These are phyloP conservation scores for Bocquillonia castaneifolia DNA, from an alignment of 441 rosid genomes.

Conservation along the genomic window DNA sequence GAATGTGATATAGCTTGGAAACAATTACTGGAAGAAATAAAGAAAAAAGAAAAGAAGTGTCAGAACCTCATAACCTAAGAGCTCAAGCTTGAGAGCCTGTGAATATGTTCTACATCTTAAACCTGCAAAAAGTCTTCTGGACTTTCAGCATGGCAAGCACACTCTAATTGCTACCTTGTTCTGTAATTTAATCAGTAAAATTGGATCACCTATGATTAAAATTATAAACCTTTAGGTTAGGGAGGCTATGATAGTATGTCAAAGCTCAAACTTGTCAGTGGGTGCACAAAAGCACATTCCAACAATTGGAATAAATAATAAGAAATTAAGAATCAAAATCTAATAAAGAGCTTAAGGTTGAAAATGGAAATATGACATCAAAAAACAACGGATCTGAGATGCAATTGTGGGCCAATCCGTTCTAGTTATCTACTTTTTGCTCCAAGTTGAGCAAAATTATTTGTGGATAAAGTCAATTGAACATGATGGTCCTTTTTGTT, in stretches of 20 bases:
- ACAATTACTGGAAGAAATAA: neutral
- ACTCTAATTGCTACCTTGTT: neutral
- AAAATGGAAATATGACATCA: too few species aligned
- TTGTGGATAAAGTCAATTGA: slow-evolving; percentile 1
- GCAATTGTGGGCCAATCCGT: neutral
- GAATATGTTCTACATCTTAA: neutral
- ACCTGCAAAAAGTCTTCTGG: neutral
- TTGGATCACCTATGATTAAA: neutral
- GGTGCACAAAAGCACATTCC: neutral
- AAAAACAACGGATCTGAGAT: neutral
- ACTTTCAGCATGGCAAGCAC: neutral
- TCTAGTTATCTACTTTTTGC: neutral
- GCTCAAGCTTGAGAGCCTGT: neutral
- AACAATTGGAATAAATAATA: neutral
- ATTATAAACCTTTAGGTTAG: neutral
- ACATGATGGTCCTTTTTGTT: slow-evolving; percentile 20
- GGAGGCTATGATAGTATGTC: neutral
- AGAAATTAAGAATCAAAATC: neutral
- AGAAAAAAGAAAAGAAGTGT: neutral
- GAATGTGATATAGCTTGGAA: neutral
- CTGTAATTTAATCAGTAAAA: neutral
- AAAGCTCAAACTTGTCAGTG: neutral
- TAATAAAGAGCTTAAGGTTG: neutral
- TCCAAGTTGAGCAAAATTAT: neutral
- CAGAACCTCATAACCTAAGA: neutral